Conservation (phyloP, 495 filamentous ascomycete species). For the Talaromyces borbonicus region DNA sequence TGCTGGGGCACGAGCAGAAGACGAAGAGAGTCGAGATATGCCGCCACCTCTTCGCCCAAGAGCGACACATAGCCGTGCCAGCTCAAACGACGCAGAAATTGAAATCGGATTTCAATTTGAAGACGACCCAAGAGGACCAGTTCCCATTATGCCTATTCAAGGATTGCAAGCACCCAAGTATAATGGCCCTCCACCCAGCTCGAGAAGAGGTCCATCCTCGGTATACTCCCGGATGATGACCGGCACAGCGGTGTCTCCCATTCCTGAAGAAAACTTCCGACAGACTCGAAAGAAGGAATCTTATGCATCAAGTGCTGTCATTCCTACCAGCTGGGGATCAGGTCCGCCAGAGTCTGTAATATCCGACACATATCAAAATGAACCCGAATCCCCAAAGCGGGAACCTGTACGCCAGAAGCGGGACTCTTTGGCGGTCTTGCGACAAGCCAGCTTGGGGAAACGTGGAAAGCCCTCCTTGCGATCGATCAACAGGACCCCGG, state of each 20-base stretch:
- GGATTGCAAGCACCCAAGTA: conserved; percentile 4
- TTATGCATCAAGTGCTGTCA: conserved; percentile 71
- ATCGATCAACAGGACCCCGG: conserved; percentile 30
- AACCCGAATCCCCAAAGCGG: conserved; percentile 31
- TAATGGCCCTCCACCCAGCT: conserved; percentile 41
- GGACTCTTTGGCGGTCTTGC: conserved; percentile 56
- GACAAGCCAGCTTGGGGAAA: conserved; percentile 70
- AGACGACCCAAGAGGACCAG: conserved; percentile 3
- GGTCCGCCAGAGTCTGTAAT: conserved; percentile 41
- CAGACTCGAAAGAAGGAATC: conserved; percentile 45
- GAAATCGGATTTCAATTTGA: conserved; percentile 7
- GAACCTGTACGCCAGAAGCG: conserved; percentile 44
- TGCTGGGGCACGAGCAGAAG: conserved; percentile 34
- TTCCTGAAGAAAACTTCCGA: conserved; percentile 68
- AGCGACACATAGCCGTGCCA: conserved; percentile 11
- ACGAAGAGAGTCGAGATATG: conserved; percentile 10
- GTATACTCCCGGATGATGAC: conserved; percentile 46
- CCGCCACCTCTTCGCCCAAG: conserved; percentile 17
- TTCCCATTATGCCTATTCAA: conserved; percentile 5
- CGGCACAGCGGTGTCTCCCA: conserved; percentile 73
- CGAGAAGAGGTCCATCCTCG: conserved; percentile 62
- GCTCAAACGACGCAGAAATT: conserved; percentile 9
- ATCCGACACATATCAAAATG: conserved; percentile 29
- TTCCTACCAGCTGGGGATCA: conserved; percentile 61
- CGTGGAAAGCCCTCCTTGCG: conserved; percentile 63